Percentiles rank a stretch among this genome's conserved stretches.
Evolutionary conservation across 441 rosid species (phyloP).

Genomic region (Pelargonium fulgidum): DNA sequence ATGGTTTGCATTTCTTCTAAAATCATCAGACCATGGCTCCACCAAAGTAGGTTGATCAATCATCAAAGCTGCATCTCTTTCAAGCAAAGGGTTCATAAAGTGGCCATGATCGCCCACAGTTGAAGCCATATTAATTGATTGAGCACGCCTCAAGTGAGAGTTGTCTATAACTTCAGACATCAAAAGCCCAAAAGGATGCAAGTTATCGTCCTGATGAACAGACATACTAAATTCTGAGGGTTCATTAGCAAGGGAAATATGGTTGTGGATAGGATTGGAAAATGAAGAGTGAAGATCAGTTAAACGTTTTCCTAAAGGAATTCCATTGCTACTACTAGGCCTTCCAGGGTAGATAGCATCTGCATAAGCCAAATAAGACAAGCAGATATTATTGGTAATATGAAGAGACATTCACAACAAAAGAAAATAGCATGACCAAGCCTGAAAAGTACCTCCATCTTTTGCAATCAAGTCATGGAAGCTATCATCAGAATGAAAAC

Average conservation of each 20-base stretch:
- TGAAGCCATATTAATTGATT: conserved; percentile 37
- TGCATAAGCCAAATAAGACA: conserved; percentile 21
- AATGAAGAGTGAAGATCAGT: conserved; percentile 30
- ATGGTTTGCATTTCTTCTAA: conserved; percentile 37
- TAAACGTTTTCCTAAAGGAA: conserved; percentile 32
- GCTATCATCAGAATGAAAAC: conserved; percentile 36
- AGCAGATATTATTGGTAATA: background rate
- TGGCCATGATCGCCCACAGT: conserved; percentile 16
- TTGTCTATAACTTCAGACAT: conserved; percentile 69
- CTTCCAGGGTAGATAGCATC: conserved; percentile 70
- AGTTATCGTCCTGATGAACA: conserved; percentile 45
- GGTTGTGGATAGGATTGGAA: conserved; percentile 25
- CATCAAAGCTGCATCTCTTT: conserved; percentile 11
- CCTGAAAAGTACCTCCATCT: conserved; percentile 52
- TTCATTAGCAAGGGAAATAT: conserved; percentile 36
- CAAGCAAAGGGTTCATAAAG: background rate
- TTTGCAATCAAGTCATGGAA: conserved; percentile 45
- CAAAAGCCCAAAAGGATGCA: conserved; percentile 72
- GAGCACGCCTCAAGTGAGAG: conserved; percentile 35
- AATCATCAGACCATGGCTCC: conserved; percentile 45
- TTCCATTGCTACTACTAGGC: conserved; percentile 39
- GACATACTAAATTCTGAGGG: conserved; percentile 30
- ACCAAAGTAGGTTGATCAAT: conserved; percentile 38
- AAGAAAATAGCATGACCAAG: conserved; percentile 15
- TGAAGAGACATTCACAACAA: conserved; percentile 4